Evolutionary conservation across 768 basidiomycete species (phyloP).

Genomic region (Hericium coralloides): DNA sequence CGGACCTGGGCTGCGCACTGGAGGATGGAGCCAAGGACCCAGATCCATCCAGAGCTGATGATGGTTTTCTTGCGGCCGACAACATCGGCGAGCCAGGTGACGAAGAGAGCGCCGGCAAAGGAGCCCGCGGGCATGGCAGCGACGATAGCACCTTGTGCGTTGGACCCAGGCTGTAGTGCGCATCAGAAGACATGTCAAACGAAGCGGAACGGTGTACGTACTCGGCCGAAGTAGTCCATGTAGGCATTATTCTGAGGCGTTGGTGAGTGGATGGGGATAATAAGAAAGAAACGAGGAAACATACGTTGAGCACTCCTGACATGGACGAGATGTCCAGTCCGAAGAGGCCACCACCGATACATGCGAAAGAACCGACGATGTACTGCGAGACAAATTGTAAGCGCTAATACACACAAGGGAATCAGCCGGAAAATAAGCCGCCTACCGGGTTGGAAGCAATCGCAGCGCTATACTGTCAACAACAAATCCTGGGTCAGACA

Average conservation of each 20-base stretch:
- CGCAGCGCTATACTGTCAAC: conserved; percentile 38
- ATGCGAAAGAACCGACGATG: conserved; percentile 72
- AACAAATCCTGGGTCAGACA: neutral
- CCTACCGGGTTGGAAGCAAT: conserved; percentile 52
- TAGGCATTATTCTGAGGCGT: conserved; percentile 23
- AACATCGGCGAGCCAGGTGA: conserved; percentile 53
- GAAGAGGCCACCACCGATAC: conserved; percentile 62
- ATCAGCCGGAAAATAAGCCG: neutral
- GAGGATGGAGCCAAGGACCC: conserved; percentile 66
- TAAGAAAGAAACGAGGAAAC: conserved; percentile 4
- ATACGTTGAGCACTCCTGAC: conserved; percentile 19
- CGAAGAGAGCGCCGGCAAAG: conserved; percentile 54
- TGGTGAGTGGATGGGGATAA: neutral
- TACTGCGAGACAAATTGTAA: conserved; percentile 33
- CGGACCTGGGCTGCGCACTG: conserved; percentile 50
- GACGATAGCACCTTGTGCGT: conserved; percentile 64
- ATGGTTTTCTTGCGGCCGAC: conserved; percentile 60
- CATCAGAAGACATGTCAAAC: neutral
- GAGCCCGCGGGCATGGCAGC: conserved; percentile 75
- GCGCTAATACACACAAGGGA: neutral
- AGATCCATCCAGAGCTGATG: conserved; percentile 58
- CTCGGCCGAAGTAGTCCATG: too few species aligned
- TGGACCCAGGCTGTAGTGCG: conserved; percentile 32
- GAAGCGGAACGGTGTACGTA: neutral
- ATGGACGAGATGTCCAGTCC: too few species aligned